Percentiles rank a stretch among this genome's conserved stretches.
Evolutionary conservation across 371 early-diverging fungal species (phyloP).

Genomic region (Mucor lusitanicus): DNA sequence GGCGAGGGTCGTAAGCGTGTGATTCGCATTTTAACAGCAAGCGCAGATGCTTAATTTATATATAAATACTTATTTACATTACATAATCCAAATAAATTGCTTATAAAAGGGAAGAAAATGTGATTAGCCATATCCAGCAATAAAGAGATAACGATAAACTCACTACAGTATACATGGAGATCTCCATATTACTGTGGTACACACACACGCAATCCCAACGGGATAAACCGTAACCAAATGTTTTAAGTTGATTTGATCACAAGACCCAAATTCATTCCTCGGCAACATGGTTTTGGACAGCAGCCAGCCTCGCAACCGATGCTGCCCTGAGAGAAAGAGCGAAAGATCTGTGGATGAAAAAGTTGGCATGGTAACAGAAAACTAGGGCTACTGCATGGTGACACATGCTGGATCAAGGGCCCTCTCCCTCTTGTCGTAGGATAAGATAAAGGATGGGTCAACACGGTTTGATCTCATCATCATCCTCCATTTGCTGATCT

Average conservation of each 20-base stretch:
- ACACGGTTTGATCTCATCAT: neutral
- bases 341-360: neutral
- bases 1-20: conserved; percentile 44
- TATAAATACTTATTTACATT: neutral
- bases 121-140: neutral
- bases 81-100: neutral
- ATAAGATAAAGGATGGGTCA: neutral
- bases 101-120: neutral
- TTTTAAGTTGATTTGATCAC: neutral
- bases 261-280: neutral
- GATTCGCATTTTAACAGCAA: conserved; percentile 24
- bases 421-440: neutral
- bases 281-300: neutral
- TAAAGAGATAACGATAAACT: neutral
- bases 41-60: conserved; percentile 6
- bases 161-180: neutral
- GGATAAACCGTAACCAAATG: neutral
- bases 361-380: neutral
- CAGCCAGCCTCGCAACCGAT: neutral
- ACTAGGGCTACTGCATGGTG: neutral
- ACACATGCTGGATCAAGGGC: neutral
- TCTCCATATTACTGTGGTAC: neutral
- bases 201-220: neutral
- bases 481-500: neutral
- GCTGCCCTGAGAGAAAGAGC: neutral